Evolutionary conservation across 2,329 filamentous ascomycete genomes (phyloP).

Genomic region (Blumeriella jaapii): DNA sequence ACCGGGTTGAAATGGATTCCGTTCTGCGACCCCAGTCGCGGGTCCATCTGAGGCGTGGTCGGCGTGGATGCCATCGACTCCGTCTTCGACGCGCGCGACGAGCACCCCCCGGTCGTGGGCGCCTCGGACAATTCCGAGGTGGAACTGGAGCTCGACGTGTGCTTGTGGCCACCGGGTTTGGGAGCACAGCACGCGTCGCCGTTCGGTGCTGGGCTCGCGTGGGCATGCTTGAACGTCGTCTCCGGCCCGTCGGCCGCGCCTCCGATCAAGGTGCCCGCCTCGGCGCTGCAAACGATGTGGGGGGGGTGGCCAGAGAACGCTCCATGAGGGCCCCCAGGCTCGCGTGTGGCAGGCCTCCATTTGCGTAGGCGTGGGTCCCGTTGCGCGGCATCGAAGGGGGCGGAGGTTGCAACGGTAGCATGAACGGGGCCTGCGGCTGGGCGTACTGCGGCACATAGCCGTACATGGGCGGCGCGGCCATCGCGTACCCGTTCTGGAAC

Average conservation of each 20-base stretch:
- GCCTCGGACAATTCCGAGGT: constrained; percentile 14
- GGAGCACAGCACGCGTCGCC: constrained; percentile 16
- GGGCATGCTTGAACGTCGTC: neutral
- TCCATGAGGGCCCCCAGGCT: constrained; percentile 18
- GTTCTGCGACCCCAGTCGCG: constrained; percentile 16
- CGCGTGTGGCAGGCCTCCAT: constrained; percentile 7
- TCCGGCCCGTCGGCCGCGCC: constrained; percentile 7
- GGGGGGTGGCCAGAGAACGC: constrained; percentile 17
- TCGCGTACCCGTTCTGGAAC: constrained; percentile 18
- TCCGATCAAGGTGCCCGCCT: constrained; percentile 10
- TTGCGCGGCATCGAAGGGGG: constrained; percentile 9
- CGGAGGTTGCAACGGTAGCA: constrained; percentile 16
- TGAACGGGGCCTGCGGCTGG: constrained; percentile 15
- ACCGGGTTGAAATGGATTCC: constrained; percentile 15
- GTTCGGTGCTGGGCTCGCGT: constrained; percentile 4
- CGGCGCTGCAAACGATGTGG: constrained; percentile 9
- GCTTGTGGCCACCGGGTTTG: constrained; percentile 17
- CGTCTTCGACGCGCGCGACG: constrained; percentile 23
- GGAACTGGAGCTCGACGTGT: constrained; percentile 19
- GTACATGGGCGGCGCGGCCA: constrained; percentile 15
- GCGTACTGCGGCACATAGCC: constrained; percentile 19
- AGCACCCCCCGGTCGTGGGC: constrained; percentile 29
- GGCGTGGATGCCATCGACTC: constrained; percentile 9
- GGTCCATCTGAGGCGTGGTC: constrained; percentile 20
- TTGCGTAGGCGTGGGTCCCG: constrained; percentile 15